These are phyloP conservation scores for Pleomassaria siparia DNA, from an alignment of 2,329 filamentous ascomycete species.

Conservation along the genomic window DNA sequence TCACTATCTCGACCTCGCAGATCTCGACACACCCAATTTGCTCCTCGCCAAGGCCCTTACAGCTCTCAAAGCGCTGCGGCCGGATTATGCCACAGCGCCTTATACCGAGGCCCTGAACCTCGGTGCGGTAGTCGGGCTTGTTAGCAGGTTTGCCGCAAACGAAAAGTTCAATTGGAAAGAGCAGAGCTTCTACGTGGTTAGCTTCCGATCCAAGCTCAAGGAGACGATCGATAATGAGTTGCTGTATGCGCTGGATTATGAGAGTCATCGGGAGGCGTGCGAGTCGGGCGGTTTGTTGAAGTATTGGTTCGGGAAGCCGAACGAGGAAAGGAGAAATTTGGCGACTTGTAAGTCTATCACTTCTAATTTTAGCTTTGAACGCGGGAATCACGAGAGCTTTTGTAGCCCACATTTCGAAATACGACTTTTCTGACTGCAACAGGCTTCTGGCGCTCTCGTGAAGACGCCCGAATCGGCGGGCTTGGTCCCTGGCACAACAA, in stretches of 20 bases:
- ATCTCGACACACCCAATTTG: conserved; percentile 64
- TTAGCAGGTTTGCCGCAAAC: conserved; percentile 55
- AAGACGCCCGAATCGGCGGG: conserved; percentile 64
- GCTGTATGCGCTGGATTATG: conserved; percentile 73
- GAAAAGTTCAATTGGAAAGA: conserved; percentile 48
- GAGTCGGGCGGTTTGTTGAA: conserved; percentile 81
- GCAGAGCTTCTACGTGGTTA: conserved; percentile 77
- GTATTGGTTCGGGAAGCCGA: conserved; percentile 85
- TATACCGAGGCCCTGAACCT: conserved; percentile 81
- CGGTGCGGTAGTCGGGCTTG: conserved; percentile 59
- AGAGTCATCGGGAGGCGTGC: conserved; percentile 78
- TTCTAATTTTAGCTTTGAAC: conserved; percentile 1
- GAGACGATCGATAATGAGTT: conserved; percentile 66
- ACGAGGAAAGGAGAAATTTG: conserved; percentile 71
- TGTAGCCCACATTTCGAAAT: background rate
- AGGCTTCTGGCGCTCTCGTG: conserved; percentile 65
- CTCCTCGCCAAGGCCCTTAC: conserved; percentile 73
- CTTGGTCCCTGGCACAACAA: conserved; percentile 59
- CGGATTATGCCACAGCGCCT: conserved; percentile 74
- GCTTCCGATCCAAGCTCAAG: conserved; percentile 75
- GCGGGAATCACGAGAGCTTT: background rate
- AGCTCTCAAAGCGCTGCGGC: conserved; percentile 61
- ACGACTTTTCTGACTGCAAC: conserved; percentile 15
- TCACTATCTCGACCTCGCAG: conserved; percentile 73
- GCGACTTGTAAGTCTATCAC: conserved; percentile 62